phyloP scores from a whole-genome alignment of 495 filamentous ascomycete species.

The Xylaria scruposa region DNA sequence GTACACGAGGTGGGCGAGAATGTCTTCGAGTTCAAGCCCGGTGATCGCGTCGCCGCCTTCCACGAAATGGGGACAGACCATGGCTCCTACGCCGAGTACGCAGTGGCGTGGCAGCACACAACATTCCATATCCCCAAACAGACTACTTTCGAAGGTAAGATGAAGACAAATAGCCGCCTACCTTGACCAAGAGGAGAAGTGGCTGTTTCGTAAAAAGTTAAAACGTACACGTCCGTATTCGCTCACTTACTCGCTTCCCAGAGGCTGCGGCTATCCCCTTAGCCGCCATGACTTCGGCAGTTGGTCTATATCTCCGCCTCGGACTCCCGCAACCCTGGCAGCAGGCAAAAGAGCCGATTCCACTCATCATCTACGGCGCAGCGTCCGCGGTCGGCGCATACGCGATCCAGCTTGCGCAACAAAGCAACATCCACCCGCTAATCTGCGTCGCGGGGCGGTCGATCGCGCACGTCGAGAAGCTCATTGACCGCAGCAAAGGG shows the following conservation, averaged over 20 bases:
- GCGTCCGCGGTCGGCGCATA: slow-evolving; percentile 71
- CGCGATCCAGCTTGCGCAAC: slow-evolving; percentile 69
- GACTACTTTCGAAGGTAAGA: slow-evolving; percentile 68
- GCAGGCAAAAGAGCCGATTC: slow-evolving; percentile 50
- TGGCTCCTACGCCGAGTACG: slow-evolving; percentile 76
- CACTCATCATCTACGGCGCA: slow-evolving; percentile 63
- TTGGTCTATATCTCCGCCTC: slow-evolving; percentile 66
- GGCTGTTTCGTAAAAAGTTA: neutral
- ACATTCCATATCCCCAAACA: slow-evolving; percentile 73
- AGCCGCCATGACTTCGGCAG: slow-evolving; percentile 74
- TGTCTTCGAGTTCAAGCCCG: slow-evolving; percentile 66
- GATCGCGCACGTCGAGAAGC: slow-evolving; percentile 58
- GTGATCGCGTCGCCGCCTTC: slow-evolving; percentile 75
- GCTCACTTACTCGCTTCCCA: slow-evolving; percentile 32
- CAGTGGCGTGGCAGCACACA: slow-evolving; percentile 66
- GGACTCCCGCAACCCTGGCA: slow-evolving; percentile 70
- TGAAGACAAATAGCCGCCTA: neutral
- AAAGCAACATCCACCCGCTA: slow-evolving; percentile 75
- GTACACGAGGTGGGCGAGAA: slow-evolving; percentile 67
- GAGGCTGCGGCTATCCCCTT: slow-evolving; percentile 76
- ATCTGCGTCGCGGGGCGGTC: slow-evolving; percentile 71
- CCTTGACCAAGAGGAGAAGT: neutral
- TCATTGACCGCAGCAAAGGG: slow-evolving; percentile 69
- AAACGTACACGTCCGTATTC: no score
- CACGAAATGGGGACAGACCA: slow-evolving; percentile 60